Conservation (phyloP, 2,329 filamentous ascomycete genomes). For the Sphaerulina populicola region DNA sequence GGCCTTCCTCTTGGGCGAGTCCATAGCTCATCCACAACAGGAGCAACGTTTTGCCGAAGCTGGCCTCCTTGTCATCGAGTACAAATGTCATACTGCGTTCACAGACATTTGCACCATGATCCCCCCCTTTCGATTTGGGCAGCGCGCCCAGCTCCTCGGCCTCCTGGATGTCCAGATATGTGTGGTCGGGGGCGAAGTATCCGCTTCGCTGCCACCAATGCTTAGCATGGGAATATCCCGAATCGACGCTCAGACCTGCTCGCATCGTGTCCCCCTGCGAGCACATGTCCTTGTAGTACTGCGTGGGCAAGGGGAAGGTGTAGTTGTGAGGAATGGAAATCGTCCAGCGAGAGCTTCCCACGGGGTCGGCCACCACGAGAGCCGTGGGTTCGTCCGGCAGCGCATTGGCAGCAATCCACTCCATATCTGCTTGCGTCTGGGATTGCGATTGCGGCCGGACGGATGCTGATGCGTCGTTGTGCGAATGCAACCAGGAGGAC, state of each 20-base stretch:
- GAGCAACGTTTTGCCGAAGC: constrained; percentile 68
- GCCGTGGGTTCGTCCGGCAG: constrained; percentile 67
- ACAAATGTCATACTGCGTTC: constrained; percentile 66
- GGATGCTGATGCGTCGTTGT: background rate
- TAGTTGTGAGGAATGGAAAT: constrained; percentile 63
- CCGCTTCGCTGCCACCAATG: constrained; percentile 41
- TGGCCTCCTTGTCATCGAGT: constrained; percentile 64
- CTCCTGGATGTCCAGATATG: constrained; percentile 67
- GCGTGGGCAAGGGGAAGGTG: constrained; percentile 57
- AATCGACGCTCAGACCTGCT: constrained; percentile 24
- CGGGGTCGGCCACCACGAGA: constrained; percentile 58
- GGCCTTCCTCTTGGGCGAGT: constrained; percentile 62
- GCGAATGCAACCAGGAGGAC: constrained; percentile 8
- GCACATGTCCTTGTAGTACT: constrained; percentile 63
- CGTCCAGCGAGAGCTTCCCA: constrained; percentile 65
- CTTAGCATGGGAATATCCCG: constrained; percentile 19
- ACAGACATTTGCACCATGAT: constrained; percentile 49
- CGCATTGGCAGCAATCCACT: constrained; percentile 57
- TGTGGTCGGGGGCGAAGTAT: constrained; percentile 56
- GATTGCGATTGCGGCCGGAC: constrained; percentile 25
- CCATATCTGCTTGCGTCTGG: constrained; percentile 37
- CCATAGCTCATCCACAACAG: constrained; percentile 78
- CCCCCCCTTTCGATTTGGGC: constrained; percentile 13
- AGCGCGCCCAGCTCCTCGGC: constrained; percentile 59
- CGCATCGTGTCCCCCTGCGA: constrained; percentile 44